phyloP scores from a whole-genome alignment of 2,329 filamentous ascomycete genomes.

The Colletotrichum camelliae region DNA sequence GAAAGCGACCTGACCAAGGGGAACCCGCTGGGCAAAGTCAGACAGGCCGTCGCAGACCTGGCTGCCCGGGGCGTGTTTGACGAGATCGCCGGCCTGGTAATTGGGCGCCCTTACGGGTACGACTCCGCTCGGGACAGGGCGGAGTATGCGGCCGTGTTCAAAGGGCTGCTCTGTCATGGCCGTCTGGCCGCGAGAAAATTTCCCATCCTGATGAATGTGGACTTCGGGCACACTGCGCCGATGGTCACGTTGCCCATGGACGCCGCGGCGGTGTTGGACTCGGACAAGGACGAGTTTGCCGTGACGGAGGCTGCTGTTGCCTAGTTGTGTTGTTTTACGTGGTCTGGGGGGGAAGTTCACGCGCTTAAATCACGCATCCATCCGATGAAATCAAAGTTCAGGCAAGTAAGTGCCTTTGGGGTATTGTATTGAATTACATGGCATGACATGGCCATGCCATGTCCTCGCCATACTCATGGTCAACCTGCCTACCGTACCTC shows the following conservation, averaged over 20 bases:
- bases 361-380: neutral
- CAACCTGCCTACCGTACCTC: neutral
- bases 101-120: slow-evolving; percentile 48
- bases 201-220: slow-evolving; percentile 46
- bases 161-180: slow-evolving; percentile 39
- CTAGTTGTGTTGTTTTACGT: neutral
- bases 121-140: slow-evolving; percentile 32
- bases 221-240: slow-evolving; percentile 47
- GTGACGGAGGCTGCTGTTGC: slow-evolving; percentile 29
- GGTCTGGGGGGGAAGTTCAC: neutral
- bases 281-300: slow-evolving; percentile 39
- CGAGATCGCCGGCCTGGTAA: slow-evolving; percentile 42
- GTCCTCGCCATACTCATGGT: neutral
- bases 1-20: slow-evolving; percentile 29
- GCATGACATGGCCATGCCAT: neutral
- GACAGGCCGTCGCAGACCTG: slow-evolving; percentile 42
- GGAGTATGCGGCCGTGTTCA: slow-evolving; percentile 35
- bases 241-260: slow-evolving; percentile 47
- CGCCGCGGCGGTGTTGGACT: slow-evolving; percentile 41
- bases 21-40: slow-evolving; percentile 33
- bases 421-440: slow-evolving; percentile 20
- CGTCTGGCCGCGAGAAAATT: slow-evolving; percentile 33
- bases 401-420: neutral
- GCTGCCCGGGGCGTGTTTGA: slow-evolving; percentile 47
- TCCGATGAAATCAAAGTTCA: neutral